A percentile compares a stretch with the other conserved stretches of the same genome.
Conservation (phyloP, 441 rosid species). For the Pelargonium myrrhifolium region DNA sequence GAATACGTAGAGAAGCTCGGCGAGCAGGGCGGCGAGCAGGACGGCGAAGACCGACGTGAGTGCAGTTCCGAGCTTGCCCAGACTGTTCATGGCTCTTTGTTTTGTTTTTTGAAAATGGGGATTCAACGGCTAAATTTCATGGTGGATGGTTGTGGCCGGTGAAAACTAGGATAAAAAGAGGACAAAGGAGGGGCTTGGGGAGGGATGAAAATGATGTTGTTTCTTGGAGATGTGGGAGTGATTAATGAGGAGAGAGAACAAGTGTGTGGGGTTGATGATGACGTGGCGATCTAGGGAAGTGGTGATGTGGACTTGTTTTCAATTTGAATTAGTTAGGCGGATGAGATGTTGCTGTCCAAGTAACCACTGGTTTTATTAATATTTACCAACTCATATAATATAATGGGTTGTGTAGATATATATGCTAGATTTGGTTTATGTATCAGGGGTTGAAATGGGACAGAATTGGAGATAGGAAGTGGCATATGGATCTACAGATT, state of each 20-base stretch:
- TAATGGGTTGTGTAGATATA: too few relatives aligned
- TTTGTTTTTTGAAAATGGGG: too few relatives aligned
- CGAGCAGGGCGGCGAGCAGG: neutral
- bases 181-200: too few relatives aligned
- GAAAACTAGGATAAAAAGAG: neutral
- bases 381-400: neutral
- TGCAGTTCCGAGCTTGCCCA: neutral
- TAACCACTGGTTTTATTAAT: neutral
- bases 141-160: neutral
- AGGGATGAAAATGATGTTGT: neutral
- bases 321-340: neutral
- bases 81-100: neutral
- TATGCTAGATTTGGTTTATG: too few relatives aligned
- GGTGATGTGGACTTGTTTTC: neutral
- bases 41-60: neutral
- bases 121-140: too few relatives aligned
- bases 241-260: neutral
- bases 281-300: neutral
- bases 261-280: neutral
- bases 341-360: neutral
- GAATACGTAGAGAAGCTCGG: neutral
- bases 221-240: neutral
- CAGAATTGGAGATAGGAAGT: too few relatives aligned
- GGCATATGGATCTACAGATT: too few relatives aligned
- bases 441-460: too few relatives aligned